A percentile compares a stretch with the other conserved stretches of the same genome.
Conservation (phyloP, 192 early-diverging fungal species). For the Entomortierella chlamydospora region DNA sequence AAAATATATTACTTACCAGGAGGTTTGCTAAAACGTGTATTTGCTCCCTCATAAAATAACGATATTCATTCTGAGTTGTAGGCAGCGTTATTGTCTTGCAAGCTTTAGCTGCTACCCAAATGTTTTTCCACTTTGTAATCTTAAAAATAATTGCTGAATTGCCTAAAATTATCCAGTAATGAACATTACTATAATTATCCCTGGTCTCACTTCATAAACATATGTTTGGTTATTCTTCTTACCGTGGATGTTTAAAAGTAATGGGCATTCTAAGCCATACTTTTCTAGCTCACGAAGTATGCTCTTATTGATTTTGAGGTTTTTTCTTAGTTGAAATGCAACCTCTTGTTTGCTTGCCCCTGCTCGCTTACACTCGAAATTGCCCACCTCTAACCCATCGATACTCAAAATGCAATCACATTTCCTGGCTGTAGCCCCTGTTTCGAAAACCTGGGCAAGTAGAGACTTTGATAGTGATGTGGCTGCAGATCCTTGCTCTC, state of each 20-base stretch:
- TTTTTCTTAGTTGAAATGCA: slow-evolving; percentile 18
- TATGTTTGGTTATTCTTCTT: no score
- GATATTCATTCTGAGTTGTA: no score
- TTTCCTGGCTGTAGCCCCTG: slow-evolving; percentile 16
- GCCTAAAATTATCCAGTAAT: no score
- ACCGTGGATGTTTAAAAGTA: slow-evolving; percentile 20
- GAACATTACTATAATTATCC: no score
- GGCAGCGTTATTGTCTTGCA: no score
- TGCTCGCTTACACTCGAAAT: slow-evolving; percentile 23
- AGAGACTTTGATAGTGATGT: slow-evolving; percentile 15
- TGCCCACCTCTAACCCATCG: slow-evolving; percentile 28
- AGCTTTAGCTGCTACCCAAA: no score
- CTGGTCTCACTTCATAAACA: no score
- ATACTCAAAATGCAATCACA: slow-evolving; percentile 28
- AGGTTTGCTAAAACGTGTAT: no score
- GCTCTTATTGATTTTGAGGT: slow-evolving; percentile 27
- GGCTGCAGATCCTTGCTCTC: slow-evolving; percentile 27
- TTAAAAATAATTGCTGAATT: no score
- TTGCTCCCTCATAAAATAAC: no score
- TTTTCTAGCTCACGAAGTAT: slow-evolving; percentile 27
- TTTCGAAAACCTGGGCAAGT: slow-evolving; percentile 18
- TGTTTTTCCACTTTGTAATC: no score
- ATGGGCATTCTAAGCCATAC: slow-evolving; percentile 22
- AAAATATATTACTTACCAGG: no score
- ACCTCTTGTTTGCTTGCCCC: slow-evolving; percentile 14